Percentiles rank a stretch among this genome's conserved stretches.
phyloP scores from a whole-genome alignment of 768 basidiomycete genomes.

The Boletus sp. region DNA sequence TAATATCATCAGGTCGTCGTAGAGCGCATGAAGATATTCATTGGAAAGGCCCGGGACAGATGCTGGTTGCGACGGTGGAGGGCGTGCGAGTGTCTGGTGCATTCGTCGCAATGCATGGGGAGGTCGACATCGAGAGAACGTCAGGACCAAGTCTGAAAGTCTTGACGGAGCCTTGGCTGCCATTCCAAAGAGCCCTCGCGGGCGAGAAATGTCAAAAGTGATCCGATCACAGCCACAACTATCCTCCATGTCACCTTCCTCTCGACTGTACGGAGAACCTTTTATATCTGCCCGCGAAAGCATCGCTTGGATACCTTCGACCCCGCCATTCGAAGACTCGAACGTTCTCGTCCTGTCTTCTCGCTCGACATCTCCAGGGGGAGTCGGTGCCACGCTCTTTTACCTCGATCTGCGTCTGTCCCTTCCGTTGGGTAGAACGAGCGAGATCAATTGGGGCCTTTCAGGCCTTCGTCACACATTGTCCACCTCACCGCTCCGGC shows the following conservation, averaged over 20 bases:
- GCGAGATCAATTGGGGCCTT: conserved; percentile 24
- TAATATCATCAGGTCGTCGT: conserved; percentile 39
- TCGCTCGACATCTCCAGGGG: conserved; percentile 18
- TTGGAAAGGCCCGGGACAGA: conserved; percentile 18
- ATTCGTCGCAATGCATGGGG: conserved; percentile 10
- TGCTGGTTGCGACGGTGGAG: not conserved
- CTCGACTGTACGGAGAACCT: conserved; percentile 14
- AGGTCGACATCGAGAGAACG: conserved; percentile 6
- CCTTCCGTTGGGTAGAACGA: conserved; percentile 16
- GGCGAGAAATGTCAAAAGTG: too few relatives aligned
- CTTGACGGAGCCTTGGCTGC: conserved; percentile 1
- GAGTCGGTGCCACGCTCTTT: conserved; percentile 17
- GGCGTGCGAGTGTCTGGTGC: conserved; percentile 19
- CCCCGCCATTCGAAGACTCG: conserved; percentile 23
- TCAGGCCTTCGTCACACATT: conserved; percentile 23
- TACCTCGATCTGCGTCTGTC: conserved; percentile 30
- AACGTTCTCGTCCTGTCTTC: conserved; percentile 30
- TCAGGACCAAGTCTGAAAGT: conserved; percentile 5
- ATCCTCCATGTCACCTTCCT: too few relatives aligned
- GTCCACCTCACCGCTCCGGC: conserved; percentile 15
- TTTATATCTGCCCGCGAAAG: conserved; percentile 22
- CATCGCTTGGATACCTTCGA: conserved; percentile 22
- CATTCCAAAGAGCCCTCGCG: not conserved
- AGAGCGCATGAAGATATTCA: conserved; percentile 30
- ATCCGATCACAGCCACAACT: not conserved